These are phyloP conservation scores for Tuctoria greenei DNA, from an alignment of 176 grass and related monocot genomes.

Conservation along the genomic window DNA sequence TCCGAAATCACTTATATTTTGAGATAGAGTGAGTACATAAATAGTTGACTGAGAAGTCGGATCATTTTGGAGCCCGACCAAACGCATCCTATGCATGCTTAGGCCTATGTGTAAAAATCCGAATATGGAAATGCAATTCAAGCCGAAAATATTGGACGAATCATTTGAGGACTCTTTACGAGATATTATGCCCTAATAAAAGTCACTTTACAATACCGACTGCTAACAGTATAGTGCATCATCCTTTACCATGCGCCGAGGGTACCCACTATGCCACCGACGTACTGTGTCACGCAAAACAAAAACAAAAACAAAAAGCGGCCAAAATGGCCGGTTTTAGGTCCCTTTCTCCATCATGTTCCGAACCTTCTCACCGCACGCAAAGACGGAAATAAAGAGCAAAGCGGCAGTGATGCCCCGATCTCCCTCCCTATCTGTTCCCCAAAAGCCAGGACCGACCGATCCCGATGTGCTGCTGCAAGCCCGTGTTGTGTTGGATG, in stretches of 20 bases:
- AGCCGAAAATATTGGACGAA: background rate
- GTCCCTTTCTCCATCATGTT: constrained; percentile 33
- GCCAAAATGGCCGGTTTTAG: background rate
- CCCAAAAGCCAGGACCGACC: constrained; percentile 36
- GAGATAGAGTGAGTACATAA: no score
- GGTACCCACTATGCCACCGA: background rate
- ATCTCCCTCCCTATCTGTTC: constrained; percentile 25
- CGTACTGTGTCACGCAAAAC: background rate
- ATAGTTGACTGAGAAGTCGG: no score
- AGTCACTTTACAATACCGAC: background rate
- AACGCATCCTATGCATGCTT: no score
- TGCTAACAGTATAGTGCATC: background rate
- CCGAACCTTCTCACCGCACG: constrained; percentile 42
- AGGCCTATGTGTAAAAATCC: no score
- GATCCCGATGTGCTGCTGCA: constrained; percentile 10
- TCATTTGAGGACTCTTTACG: no score
- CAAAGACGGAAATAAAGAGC: constrained; percentile 29
- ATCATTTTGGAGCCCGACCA: no score
- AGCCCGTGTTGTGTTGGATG: background rate
- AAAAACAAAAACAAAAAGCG: no score
- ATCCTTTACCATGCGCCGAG: background rate
- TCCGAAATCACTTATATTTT: no score
- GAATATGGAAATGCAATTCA: background rate
- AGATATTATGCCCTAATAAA: background rate
- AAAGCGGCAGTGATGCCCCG: constrained; percentile 29